These are phyloP conservation scores for Eragrostis tef DNA, from an alignment of 202 grass and related monocot genomes.

Conservation along the genomic window DNA sequence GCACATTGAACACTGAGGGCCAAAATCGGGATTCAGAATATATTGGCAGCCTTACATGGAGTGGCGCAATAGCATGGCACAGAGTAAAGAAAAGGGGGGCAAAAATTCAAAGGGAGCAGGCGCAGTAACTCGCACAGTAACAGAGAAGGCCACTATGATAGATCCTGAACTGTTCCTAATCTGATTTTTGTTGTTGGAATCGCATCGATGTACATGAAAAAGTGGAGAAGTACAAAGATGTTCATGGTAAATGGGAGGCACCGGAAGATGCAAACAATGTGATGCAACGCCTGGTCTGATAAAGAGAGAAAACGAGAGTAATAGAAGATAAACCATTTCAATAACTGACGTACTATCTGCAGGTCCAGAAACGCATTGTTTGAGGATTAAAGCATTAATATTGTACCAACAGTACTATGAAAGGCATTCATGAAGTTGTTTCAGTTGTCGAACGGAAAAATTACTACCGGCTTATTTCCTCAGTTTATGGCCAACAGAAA, in stretches of 20 bases:
- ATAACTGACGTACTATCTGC: not conserved
- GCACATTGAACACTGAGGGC: not conserved
- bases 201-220: slow-evolving; percentile 24
- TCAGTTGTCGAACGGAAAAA: not conserved
- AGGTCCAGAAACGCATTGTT: not conserved
- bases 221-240: not conserved
- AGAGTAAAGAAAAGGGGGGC: slow-evolving; percentile 11
- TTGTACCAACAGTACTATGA: slow-evolving; percentile 11
- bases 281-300: not conserved
- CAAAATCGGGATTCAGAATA: slow-evolving; percentile 31
- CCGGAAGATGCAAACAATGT: not conserved
- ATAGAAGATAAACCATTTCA: not conserved
- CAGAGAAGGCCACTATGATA: slow-evolving; percentile 34
- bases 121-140: slow-evolving; percentile 49
- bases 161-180: slow-evolving; percentile 27
- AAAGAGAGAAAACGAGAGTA: too few relatives aligned
- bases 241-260: not conserved
- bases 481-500: slow-evolving; percentile 10
- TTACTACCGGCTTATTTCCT: not conserved
- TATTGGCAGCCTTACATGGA: slow-evolving; percentile 47
- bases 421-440: slow-evolving; percentile 23
- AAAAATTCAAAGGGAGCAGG: slow-evolving; percentile 30
- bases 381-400: slow-evolving; percentile 14
- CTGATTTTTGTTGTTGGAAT: not conserved
- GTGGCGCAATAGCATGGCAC: slow-evolving; percentile 30